Conservation (phyloP, 257 asterid species). For the Orobanche coerulescens region DNA sequence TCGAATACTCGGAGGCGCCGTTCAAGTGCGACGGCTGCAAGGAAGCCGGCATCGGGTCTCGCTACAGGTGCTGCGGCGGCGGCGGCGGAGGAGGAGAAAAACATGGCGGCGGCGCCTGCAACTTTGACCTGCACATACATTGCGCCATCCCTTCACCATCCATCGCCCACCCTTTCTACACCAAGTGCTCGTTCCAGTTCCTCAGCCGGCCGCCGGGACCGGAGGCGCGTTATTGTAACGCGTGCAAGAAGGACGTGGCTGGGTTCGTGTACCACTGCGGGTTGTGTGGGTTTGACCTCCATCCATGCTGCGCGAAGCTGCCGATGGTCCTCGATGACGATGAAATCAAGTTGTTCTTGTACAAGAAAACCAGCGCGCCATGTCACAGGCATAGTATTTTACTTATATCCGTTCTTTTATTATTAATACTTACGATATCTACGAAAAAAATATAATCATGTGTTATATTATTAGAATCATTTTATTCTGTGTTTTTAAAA, state of each 20-base stretch:
- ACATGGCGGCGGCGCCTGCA: slow-evolving; percentile 32
- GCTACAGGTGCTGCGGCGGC: slow-evolving; percentile 46
- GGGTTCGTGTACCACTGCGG: slow-evolving; percentile 91
- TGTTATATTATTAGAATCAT: too few species aligned
- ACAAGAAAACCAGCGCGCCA: slow-evolving; percentile 51
- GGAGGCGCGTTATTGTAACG: slow-evolving; percentile 80
- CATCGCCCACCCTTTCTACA: slow-evolving; percentile 74
- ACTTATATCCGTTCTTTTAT: too few species aligned
- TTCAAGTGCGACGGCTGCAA: slow-evolving; percentile 98
- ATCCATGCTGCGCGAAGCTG: slow-evolving; percentile 92
- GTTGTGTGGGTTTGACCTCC: slow-evolving; percentile 85
- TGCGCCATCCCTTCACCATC: slow-evolving; percentile 67
- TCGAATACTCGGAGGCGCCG: slow-evolving; percentile 62
- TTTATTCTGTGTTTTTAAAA: too few species aligned
- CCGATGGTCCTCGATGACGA: slow-evolving; percentile 85
- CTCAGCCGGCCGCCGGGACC: slow-evolving; percentile 61
- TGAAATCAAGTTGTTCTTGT: slow-evolving; percentile 53
- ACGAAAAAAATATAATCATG: too few species aligned
- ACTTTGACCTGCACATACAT: slow-evolving; percentile 78
- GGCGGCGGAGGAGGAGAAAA: background rate
- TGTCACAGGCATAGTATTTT: slow-evolving; percentile 46
- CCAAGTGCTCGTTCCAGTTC: slow-evolving; percentile 73
- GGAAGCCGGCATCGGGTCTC: slow-evolving; percentile 84
- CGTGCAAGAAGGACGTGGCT: slow-evolving; percentile 73
- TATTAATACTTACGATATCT: too few species aligned